Conservation (phyloP, 345 rosid species). For the Chamaenerion angustifolium region DNA sequence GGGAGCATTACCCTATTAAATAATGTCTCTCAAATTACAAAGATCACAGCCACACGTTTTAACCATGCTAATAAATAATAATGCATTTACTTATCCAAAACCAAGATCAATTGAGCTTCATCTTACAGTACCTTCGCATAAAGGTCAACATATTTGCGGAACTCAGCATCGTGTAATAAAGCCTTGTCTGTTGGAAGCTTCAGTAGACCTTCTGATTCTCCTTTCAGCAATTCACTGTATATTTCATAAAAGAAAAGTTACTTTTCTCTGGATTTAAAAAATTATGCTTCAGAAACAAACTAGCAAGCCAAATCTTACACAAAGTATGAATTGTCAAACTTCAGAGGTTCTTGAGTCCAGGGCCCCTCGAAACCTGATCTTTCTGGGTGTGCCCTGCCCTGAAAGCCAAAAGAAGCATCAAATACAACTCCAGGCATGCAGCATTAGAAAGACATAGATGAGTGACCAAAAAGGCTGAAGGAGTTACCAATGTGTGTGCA, state of each 20-base stretch:
- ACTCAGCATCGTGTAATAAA: constrained; percentile 50
- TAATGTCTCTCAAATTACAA: no score
- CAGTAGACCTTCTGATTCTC: constrained; percentile 67
- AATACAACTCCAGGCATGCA: background rate
- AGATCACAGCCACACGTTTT: no score
- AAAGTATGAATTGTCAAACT: constrained; percentile 91
- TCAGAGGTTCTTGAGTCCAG: constrained; percentile 87
- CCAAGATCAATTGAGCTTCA: background rate
- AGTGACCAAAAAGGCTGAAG: constrained; percentile 1
- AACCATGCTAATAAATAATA: no score
- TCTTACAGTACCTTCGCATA: constrained; percentile 56
- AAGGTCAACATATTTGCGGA: constrained; percentile 58
- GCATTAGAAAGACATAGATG: background rate
- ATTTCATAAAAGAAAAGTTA: constrained; percentile 2
- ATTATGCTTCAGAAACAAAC: background rate
- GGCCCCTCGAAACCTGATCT: constrained; percentile 97
- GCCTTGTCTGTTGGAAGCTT: constrained; percentile 81
- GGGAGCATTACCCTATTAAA: no score
- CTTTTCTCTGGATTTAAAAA: background rate
- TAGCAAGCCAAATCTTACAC: constrained; percentile 30
- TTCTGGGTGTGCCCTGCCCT: constrained; percentile 92
- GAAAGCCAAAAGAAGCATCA: constrained; percentile 11
- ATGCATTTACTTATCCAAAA: no score
- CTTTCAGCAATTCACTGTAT: constrained; percentile 55
- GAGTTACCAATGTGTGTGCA: constrained; percentile 35